phyloP scores from a whole-genome alignment of 1,139 yeast species.

The Hemisphaericaspora subhashii region DNA sequence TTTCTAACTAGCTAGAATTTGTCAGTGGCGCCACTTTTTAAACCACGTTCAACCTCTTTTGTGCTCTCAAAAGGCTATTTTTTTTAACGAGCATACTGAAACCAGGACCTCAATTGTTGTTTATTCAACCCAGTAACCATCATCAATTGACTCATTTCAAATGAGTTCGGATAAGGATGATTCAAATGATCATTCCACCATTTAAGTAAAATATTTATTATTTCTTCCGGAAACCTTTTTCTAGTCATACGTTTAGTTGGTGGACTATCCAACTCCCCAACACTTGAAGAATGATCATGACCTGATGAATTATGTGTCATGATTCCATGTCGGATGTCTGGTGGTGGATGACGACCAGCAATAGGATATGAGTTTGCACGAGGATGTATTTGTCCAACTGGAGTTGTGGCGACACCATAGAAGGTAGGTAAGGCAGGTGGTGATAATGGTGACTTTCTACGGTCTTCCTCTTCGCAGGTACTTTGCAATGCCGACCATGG shows the following conservation, averaged over 20 bases:
- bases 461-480: no score
- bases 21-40: no score
- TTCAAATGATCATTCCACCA: slow-evolving; percentile 87
- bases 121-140: slow-evolving; percentile 82
- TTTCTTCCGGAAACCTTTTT: slow-evolving; percentile 83
- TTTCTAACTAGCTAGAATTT: no score
- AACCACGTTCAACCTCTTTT: slow-evolving; percentile 25
- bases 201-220: slow-evolving; percentile 73
- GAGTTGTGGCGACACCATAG: not conserved
- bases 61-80: slow-evolving; percentile 51
- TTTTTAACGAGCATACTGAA: slow-evolving; percentile 89
- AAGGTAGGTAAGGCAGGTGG: slow-evolving; percentile 2
- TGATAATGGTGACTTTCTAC: slow-evolving; percentile 6
- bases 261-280: slow-evolving; percentile 4
- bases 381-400: not conserved
- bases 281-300: no score
- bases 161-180: slow-evolving; percentile 93
- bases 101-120: slow-evolving; percentile 95
- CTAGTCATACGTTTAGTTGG: slow-evolving; percentile 49
- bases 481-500: no score
- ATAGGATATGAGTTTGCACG: slow-evolving; percentile 6
- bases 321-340: slow-evolving; percentile 1
- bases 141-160: slow-evolving; percentile 80
- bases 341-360: slow-evolving; percentile 5
- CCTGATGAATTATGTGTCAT: slow-evolving; percentile 7